phyloP scores from a whole-genome alignment of 116 monocot genomes.

The Iris pallida region DNA sequence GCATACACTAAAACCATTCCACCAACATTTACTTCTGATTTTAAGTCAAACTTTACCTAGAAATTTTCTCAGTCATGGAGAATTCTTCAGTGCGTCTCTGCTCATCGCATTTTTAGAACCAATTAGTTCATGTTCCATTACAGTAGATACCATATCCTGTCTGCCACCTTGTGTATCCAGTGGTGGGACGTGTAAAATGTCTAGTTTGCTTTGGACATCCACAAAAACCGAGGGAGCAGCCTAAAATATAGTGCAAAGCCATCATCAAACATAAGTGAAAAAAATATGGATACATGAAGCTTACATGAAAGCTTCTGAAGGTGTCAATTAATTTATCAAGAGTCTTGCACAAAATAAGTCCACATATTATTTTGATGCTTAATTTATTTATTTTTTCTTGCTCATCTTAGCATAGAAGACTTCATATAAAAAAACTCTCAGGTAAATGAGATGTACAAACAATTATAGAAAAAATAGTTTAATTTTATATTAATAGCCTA shows the following conservation, averaged over 20 bases:
- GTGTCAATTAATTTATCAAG: background rate
- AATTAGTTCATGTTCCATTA: too few species aligned
- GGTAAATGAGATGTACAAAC: too few species aligned
- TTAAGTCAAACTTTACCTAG: slow-evolving; percentile 6
- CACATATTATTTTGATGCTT: background rate
- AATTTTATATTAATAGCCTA: too few species aligned
- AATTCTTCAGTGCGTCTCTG: background rate
- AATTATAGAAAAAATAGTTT: too few species aligned
- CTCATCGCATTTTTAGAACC: background rate
- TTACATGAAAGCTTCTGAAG: too few species aligned
- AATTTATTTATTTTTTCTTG: too few species aligned
- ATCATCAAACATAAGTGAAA: background rate
- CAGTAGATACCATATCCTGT: background rate
- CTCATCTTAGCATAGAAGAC: too few species aligned
- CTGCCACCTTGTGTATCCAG: background rate
- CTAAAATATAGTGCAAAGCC: slow-evolving; percentile 5
- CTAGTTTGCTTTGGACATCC: background rate
- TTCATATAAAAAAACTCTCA: too few species aligned
- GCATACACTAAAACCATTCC: background rate
- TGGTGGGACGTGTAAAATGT: background rate
- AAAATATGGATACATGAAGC: background rate
- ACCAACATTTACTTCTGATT: background rate
- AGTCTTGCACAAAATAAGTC: too few species aligned
- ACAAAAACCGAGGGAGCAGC: background rate
- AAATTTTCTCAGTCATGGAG: slow-evolving; percentile 2